Percentiles rank a stretch among this genome's conserved stretches.
Evolutionary conservation across 2,329 filamentous ascomycete species (phyloP).

Genomic region (Hymenotorrendiella dingleyae): DNA sequence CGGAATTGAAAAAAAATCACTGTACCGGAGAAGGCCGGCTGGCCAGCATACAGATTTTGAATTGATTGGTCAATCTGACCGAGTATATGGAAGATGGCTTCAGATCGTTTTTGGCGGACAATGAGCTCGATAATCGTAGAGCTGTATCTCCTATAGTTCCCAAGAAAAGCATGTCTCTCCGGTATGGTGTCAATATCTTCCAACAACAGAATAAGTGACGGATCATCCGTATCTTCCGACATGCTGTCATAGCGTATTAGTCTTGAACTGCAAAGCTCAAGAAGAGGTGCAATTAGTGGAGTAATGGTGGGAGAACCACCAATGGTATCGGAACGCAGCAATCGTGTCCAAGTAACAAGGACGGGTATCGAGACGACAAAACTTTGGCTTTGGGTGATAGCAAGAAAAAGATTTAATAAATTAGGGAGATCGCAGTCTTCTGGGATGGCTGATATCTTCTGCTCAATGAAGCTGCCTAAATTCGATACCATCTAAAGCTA

Average conservation of each 20-base stretch:
- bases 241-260: conserved; percentile 83
- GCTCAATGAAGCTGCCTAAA: conserved; percentile 76
- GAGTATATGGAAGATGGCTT: conserved; percentile 86
- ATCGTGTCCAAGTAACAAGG: conserved; percentile 80
- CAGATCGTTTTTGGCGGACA: conserved; percentile 72
- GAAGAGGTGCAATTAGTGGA: conserved; percentile 63
- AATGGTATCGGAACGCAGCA: conserved; percentile 68
- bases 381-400: conserved; percentile 77
- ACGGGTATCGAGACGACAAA: conserved; percentile 90
- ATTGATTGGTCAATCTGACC: conserved; percentile 68
- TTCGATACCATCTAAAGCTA: conserved; percentile 68
- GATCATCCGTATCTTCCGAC: conserved; percentile 73
- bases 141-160: conserved; percentile 91
- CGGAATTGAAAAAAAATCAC: conserved; percentile 20
- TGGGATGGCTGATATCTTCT: conserved; percentile 64
- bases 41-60: conserved; percentile 67
- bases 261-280: conserved; percentile 78
- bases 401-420: conserved; percentile 73
- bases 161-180: conserved; percentile 89
- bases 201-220: conserved; percentile 73
- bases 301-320: conserved; percentile 56
- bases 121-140: conserved; percentile 82
- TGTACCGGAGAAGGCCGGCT: conserved; percentile 59
- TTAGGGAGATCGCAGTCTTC: conserved; percentile 60
- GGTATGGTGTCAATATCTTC: conserved; percentile 95